Evolutionary conservation across 129 eudicot species (phyloP).

Genomic region (sunflower (Helianthus annuus)): HanXRQr2.0-SUNRISE NC_035444.2:2779117-2779616

Average conservation of each 20-base stretch:
- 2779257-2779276: constrained; percentile 82
- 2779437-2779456: neutral
- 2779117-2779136: constrained; percentile 69
- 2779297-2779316: constrained; percentile 94
- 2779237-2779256: constrained; percentile 64
- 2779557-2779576: constrained; percentile 5
- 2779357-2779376: constrained; percentile 53
- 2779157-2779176: neutral
- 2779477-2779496: constrained; percentile 25
- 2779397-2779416: neutral
- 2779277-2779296: constrained; percentile 93
- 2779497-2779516: neutral
- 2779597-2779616: constrained; percentile 19
- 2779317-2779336: constrained; percentile 79
- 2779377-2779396: neutral
- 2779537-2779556: neutral
- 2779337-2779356: constrained; percentile 81
- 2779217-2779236: neutral
- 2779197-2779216: neutral
- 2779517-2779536: constrained; percentile 29
- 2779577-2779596: constrained; percentile 17
- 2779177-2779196: neutral
- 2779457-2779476: constrained; percentile 26
- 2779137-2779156: constrained; percentile 62
- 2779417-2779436: neutral